Percentiles rank a stretch among this genome's conserved stretches.
These are phyloP conservation scores for Tylopilus sp. DNA, from an alignment of 1,284 basidiomycete species.

Conservation along the genomic window DNA sequence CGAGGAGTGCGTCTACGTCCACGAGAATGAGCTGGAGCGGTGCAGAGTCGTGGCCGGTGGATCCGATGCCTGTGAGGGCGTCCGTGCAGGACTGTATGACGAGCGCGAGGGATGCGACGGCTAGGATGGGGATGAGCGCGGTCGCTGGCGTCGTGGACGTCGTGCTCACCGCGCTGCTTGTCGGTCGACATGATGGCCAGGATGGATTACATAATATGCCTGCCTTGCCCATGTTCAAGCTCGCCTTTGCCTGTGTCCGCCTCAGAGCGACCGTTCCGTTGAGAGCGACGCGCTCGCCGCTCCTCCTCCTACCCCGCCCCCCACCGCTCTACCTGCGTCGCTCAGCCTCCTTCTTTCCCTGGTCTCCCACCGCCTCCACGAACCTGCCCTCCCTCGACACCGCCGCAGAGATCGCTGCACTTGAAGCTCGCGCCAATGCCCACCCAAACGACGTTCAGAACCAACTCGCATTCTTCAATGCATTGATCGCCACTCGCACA, in stretches of 20 bases:
- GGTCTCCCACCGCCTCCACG: constrained; percentile 27
- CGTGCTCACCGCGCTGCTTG: not conserved
- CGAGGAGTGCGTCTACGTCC: constrained; percentile 59
- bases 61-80: constrained; percentile 34
- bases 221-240: constrained; percentile 5
- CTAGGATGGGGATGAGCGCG: not conserved
- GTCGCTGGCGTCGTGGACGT: not conserved
- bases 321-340: constrained; percentile 7
- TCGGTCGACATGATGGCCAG: not conserved
- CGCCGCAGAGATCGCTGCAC: constrained; percentile 61
- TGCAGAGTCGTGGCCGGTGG: constrained; percentile 11
- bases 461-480: constrained; percentile 68
- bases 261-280: not conserved
- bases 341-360: constrained; percentile 49
- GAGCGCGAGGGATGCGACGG: constrained; percentile 29
- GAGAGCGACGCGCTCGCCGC: not conserved
- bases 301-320: not conserved
- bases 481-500: constrained; percentile 58
- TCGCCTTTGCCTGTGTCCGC: constrained; percentile 1
- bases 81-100: constrained; percentile 44
- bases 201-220: constrained; percentile 16
- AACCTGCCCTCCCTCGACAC: constrained; percentile 57
- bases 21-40: constrained; percentile 44
- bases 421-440: constrained; percentile 73
- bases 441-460: constrained; percentile 62